Evolutionary conservation across 2,329 filamentous ascomycete genomes (phyloP), one percentile per base, ranked within the genome.

Genomic region (Capronia epimyces): DNA sequence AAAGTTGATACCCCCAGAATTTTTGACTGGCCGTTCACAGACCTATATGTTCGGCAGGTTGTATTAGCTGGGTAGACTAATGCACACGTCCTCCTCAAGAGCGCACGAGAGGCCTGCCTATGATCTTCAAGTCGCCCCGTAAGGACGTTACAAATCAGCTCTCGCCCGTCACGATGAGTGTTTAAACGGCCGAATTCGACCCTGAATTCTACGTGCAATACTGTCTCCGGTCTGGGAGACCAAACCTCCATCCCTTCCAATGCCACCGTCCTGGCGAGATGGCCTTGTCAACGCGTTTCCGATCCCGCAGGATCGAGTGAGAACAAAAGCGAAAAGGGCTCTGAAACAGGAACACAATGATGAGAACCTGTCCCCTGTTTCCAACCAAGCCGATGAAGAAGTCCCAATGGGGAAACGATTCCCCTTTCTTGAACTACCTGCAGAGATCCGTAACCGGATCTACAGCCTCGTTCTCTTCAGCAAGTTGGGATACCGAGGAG

Each of bases 1-100:
- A 79, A 81, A 80, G 76, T 80, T 80, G 70, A 73, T 62, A 65
- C 65, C 75, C 75, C 72, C 69, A 71, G 70, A 68, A 75, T 79
- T 80, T 81, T 81, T 81, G 79, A 78, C 78, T 72, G 71, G 67
- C 65, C 74, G 73, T 66, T 67, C 73, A 67, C 58, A 62, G 57
- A 59, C 56, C 54, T 56, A 63, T 65, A 72, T 77, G 75, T 72
- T 72, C 74, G 72, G 67, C 67, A 75, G 73, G 80, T 81, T 84
- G 81, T 71, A 75, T 69, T 72, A 72, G 67, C 69, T 72, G 72
- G 73, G 73, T 64, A 75, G 72, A 75, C 65, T 52, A 65, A 71
- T 45, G 56, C 50, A 62, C 64, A 66, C 72, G 68, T 69, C 67
- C 69, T 61, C 63, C 65, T 69, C 70, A 75, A 75, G 73, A 75